phyloP scores from a whole-genome alignment of 768 basidiomycete genomes.

The Calocera viscosa region DNA sequence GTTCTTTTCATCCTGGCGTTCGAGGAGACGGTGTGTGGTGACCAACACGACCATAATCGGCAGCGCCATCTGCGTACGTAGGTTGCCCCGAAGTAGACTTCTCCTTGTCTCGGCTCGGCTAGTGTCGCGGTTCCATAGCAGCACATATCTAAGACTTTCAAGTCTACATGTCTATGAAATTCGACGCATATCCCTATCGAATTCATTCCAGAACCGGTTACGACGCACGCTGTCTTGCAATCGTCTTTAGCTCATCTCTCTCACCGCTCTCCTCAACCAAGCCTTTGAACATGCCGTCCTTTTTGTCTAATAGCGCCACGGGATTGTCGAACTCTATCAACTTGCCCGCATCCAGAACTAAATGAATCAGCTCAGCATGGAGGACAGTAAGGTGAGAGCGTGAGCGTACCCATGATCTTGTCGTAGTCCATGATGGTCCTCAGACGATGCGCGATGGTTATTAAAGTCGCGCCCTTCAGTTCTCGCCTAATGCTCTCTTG shows the following conservation, averaged over 20 bases:
- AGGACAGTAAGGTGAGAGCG: conserved; percentile 17
- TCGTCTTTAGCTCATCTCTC: background rate
- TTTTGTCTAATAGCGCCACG: conserved; percentile 43
- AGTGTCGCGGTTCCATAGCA: background rate
- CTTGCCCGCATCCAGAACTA: conserved; percentile 14
- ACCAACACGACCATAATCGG: too few relatives aligned
- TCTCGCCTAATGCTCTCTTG: conserved; percentile 43
- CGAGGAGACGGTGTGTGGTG: too few relatives aligned
- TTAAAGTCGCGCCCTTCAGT: conserved; percentile 35
- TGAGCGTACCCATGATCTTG: conserved; percentile 38
- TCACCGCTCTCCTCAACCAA: conserved; percentile 62
- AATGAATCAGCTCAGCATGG: conserved; percentile 13
- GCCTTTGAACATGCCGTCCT: conserved; percentile 61
- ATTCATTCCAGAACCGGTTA: background rate
- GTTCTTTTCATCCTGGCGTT: too few relatives aligned
- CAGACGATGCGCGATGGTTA: conserved; percentile 49
- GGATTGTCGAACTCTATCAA: conserved; percentile 69
- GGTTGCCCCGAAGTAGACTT: too few relatives aligned
- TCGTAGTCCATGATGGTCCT: conserved; percentile 52
- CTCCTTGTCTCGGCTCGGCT: background rate
- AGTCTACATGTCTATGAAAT: background rate
- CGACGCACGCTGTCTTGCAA: background rate
- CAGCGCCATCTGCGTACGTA: too few relatives aligned
- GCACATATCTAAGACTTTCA: too few relatives aligned
- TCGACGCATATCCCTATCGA: too few relatives aligned